Evolutionary conservation across 2,329 filamentous ascomycete species (phyloP).

Genomic region (Aspergillus sp.): DNA sequence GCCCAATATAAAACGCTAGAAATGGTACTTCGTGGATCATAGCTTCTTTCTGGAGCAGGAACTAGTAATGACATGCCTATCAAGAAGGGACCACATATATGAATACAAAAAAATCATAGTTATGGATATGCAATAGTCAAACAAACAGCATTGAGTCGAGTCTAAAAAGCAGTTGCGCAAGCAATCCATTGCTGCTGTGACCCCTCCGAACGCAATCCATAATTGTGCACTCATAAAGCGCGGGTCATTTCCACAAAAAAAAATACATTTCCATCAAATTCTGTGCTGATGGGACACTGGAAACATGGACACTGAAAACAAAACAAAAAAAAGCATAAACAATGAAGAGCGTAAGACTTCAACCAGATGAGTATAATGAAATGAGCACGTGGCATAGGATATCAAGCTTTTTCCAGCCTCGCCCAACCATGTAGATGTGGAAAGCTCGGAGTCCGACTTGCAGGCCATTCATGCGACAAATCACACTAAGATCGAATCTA

Average conservation of each 20-base stretch:
- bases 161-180: conserved; percentile 19
- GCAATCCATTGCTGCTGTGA: conserved; percentile 18
- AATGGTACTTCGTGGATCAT: neutral
- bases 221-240: conserved; percentile 18
- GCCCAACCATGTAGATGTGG: conserved; percentile 9
- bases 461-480: conserved; percentile 12
- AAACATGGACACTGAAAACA: neutral
- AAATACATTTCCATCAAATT: neutral
- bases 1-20: neutral
- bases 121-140: conserved; percentile 1
- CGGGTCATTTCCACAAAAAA: conserved; percentile 22
- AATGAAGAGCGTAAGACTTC: conserved; percentile 7
- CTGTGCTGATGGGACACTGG: neutral
- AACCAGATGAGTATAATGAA: conserved; percentile 14
- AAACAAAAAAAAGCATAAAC: neutral
- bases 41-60: neutral
- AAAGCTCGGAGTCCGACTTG: conserved; percentile 9
- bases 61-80: neutral
- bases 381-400: conserved; percentile 9
- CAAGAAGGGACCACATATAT: neutral
- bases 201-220: conserved; percentile 6
- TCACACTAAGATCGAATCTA: conserved; percentile 15
- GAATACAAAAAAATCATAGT: conserved; percentile 7
- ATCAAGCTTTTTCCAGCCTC: conserved; percentile 3
- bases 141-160: neutral